phyloP scores from a whole-genome alignment of 2,329 filamentous ascomycete species.

The Xylaria digitata region DNA sequence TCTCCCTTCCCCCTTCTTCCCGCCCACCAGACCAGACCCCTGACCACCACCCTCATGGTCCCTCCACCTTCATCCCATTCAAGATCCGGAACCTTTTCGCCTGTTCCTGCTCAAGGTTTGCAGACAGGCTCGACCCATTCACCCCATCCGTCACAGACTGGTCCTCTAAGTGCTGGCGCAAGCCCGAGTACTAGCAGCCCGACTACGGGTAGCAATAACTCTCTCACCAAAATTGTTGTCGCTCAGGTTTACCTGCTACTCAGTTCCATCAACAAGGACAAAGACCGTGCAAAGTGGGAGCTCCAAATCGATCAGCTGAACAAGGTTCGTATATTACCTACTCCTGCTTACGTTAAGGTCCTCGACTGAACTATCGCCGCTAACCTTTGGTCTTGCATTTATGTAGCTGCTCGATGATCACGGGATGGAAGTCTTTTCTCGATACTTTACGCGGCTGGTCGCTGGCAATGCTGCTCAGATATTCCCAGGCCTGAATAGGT shows the following conservation, averaged over 20 bases:
- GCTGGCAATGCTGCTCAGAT: conserved; percentile 91
- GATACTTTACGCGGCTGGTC: conserved; percentile 93
- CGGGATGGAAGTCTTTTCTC: conserved; percentile 99
- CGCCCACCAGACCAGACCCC: conserved; percentile 35
- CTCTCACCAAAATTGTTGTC: conserved; percentile 91
- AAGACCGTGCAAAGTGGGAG: conserved; percentile 91
- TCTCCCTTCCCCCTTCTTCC: conserved; percentile 39
- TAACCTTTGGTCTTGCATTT: conserved; percentile 8
- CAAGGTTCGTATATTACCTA: conserved; percentile 71
- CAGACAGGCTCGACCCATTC: conserved; percentile 68
- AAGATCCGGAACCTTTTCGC: conserved; percentile 73
- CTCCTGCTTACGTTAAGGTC: not conserved
- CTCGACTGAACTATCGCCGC: not conserved
- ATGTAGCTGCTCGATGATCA: conserved; percentile 91
- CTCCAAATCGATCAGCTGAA: conserved; percentile 89
- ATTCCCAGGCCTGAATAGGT: conserved; percentile 82
- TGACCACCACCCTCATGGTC: conserved; percentile 52
- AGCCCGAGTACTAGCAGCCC: conserved; percentile 72
- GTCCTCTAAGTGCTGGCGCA: conserved; percentile 68
- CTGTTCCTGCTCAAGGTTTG: conserved; percentile 67
- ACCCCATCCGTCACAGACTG: conserved; percentile 67
- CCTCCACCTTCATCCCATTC: conserved; percentile 53
- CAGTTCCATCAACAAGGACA: conserved; percentile 94
- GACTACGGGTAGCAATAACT: conserved; percentile 65
- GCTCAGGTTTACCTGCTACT: conserved; percentile 95